phyloP scores from a whole-genome alignment of 192 early-diverging fungal genomes.

The Podila horticola region DNA sequence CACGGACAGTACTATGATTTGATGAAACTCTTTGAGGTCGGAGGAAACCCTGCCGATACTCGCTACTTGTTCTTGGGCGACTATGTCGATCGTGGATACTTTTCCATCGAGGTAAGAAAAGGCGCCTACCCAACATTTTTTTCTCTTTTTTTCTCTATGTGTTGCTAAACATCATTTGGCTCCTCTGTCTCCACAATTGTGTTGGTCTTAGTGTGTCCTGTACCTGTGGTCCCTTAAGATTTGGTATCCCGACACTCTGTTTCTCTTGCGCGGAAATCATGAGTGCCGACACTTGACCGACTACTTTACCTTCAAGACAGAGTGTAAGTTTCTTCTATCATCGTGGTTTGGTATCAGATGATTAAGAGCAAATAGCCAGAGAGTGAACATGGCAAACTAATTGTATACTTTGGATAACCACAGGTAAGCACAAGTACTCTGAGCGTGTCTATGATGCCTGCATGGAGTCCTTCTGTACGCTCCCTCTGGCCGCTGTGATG shows the following conservation, averaged over 20 bases:
- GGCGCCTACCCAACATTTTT: not conserved
- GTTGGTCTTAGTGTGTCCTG: slow-evolving; percentile 76
- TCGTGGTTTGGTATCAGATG: not conserved
- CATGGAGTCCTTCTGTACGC: slow-evolving; percentile 89
- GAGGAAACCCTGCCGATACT: slow-evolving; percentile 91
- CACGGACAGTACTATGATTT: slow-evolving; percentile 99
- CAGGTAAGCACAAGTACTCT: slow-evolving; percentile 94
- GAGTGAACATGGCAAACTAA: not conserved
- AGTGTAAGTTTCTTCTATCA: slow-evolving; percentile 71
- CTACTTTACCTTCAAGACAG: slow-evolving; percentile 98
- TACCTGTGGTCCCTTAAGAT: slow-evolving; percentile 94
- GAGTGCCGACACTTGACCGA: slow-evolving; percentile 98
- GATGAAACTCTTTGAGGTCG: slow-evolving; percentile 98
- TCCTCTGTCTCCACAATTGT: not conserved
- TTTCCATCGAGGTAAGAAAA: slow-evolving; percentile 89
- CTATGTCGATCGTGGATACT: slow-evolving; percentile 98
- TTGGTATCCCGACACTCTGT: slow-evolving; percentile 88
- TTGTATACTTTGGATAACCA: not conserved
- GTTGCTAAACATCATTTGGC: not conserved
- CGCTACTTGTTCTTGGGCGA: slow-evolving; percentile 96
- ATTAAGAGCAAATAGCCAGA: not conserved
- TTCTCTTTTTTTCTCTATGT: not conserved
- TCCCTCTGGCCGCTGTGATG: slow-evolving; percentile 94
- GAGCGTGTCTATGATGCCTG: slow-evolving; percentile 92
- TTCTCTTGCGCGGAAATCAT: slow-evolving; percentile 95